Percentiles rank a stretch among this genome's conserved stretches.
These are phyloP conservation scores for Backusella tuberculispora DNA, from an alignment of 192 early-diverging fungal genomes.

Conservation along the genomic window DNA sequence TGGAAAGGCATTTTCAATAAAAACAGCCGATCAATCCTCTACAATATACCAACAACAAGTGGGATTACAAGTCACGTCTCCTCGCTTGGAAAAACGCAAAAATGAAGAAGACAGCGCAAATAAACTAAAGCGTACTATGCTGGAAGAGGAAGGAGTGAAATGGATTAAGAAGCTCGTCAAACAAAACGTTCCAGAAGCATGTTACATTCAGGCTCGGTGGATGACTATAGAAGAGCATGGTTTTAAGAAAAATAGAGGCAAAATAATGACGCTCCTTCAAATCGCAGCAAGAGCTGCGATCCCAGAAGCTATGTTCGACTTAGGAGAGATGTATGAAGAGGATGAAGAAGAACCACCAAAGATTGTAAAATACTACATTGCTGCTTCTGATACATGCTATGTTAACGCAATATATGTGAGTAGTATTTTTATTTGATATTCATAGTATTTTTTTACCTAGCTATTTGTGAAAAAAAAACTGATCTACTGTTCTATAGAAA, in stretches of 20 bases:
- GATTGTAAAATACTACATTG: constrained; percentile 45
- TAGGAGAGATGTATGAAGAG: constrained; percentile 38
- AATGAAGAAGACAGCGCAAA: constrained; percentile 7
- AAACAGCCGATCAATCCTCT: background rate
- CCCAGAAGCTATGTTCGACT: constrained; percentile 63
- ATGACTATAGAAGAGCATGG: constrained; percentile 62
- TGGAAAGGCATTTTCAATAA: background rate
- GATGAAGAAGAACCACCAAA: constrained; percentile 49
- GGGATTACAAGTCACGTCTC: background rate
- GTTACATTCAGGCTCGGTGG: constrained; percentile 74
- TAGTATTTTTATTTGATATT: background rate
- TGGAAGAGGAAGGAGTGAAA: constrained; percentile 64
- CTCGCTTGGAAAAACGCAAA: constrained; percentile 2
- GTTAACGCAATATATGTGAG: constrained; percentile 65
- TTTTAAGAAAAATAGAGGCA: constrained; percentile 29
- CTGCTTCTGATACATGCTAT: constrained; percentile 68
- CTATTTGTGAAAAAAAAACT: background rate
- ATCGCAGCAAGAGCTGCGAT: constrained; percentile 66
- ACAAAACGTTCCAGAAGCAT: constrained; percentile 70
- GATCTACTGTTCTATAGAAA: constrained; percentile 49
- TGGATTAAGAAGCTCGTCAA: constrained; percentile 70
- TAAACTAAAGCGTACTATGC: background rate
- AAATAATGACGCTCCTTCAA: constrained; percentile 45
- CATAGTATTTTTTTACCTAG: background rate
- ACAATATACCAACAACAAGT: constrained; percentile 2